Conservation (phyloP, 2,329 filamentous ascomycete genomes). For the Metarhizium sp. region DNA sequence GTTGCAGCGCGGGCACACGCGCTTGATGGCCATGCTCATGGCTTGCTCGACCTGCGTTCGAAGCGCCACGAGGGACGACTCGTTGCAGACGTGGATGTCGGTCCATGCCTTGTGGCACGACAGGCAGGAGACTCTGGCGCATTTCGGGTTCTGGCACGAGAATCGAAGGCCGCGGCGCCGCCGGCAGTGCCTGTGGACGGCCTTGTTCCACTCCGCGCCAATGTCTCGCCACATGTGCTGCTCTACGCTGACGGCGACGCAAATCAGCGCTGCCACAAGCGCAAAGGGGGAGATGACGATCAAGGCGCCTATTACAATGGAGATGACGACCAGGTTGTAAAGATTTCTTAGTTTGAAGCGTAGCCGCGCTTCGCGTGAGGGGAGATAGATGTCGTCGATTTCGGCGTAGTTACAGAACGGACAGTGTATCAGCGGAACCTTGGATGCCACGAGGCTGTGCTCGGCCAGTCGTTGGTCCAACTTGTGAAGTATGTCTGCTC, state of each 20-base stretch:
- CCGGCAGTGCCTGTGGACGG: slow-evolving; percentile 58
- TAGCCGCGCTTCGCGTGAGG: slow-evolving; percentile 42
- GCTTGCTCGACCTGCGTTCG: slow-evolving; percentile 87
- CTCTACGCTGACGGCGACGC: slow-evolving; percentile 33
- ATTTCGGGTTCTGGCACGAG: slow-evolving; percentile 61
- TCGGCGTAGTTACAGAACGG: slow-evolving; percentile 91
- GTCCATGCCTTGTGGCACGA: slow-evolving; percentile 75
- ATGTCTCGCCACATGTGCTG: slow-evolving; percentile 32
- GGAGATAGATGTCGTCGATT: slow-evolving; percentile 66
- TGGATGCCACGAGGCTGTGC: slow-evolving; percentile 63
- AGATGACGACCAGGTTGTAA: slow-evolving; percentile 38
- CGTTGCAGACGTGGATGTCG: slow-evolving; percentile 85
- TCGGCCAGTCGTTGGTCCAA: slow-evolving; percentile 73
- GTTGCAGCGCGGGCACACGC: slow-evolving; percentile 85
- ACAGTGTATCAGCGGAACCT: slow-evolving; percentile 69
- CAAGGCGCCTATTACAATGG: slow-evolving; percentile 43
- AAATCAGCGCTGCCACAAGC: slow-evolving; percentile 35
- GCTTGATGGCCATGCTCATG: slow-evolving; percentile 88
- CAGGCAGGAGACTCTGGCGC: slow-evolving; percentile 65
- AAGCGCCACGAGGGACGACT: slow-evolving; percentile 70
- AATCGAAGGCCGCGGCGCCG: slow-evolving; percentile 69
- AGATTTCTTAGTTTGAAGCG: slow-evolving; percentile 45
- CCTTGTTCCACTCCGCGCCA: slow-evolving; percentile 41
- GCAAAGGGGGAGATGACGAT: slow-evolving; percentile 46
- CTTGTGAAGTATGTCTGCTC: slow-evolving; percentile 60